Evolutionary conservation across 345 rosid species (phyloP), one percentile per base, ranked within the genome.

Genomic region (Populus tremula): DNA sequence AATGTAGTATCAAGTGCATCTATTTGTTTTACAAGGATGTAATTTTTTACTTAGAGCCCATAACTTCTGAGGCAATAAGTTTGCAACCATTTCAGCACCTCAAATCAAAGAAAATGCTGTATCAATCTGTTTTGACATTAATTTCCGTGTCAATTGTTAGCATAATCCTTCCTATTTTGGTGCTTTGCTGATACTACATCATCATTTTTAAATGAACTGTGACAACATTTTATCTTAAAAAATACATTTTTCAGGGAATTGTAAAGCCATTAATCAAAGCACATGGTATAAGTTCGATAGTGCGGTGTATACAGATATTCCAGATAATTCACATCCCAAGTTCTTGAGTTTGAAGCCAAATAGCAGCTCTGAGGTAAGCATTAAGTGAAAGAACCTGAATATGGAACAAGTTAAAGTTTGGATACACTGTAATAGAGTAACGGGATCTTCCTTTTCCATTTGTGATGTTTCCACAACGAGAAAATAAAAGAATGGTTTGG

Each of bases 331-430:
- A 12, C 77, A 41, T 31, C 69, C 76, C 45, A 74, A 78, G 36
- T n/a, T 76, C 63, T 29, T 69, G 73, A 76, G 76, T 72, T 80
- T 70, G 81, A 80, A 69, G 69, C 78, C 23, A 70, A 73, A 69
- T 61, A 74, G 43, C 72, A 64, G 67, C 68, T 78, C 67, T 67
- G 83, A 85, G 90, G 95, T 91, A 71, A 84, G 82, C 50, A 69
- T 50, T 45, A 71, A 73, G 69, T 65, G 49, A 72, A 36, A 45
- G 14, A 72, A 81, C 36, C 71, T 61, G 73, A 73, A 59, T 33
- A 25, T 78, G 53, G 63, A 79, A 67, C 78, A 66, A 12, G 20
- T 36, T 62, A 35, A n/a, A 31, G 63, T 16, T 54, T 69, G 43
- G 73, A 53, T 77, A 53, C 74, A 63, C 49, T 31, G 10, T 33